These are phyloP conservation scores for Schoenoplectus tabernaemontani DNA, from an alignment of 202 grass and related monocot species.

Conservation along the genomic window DNA sequence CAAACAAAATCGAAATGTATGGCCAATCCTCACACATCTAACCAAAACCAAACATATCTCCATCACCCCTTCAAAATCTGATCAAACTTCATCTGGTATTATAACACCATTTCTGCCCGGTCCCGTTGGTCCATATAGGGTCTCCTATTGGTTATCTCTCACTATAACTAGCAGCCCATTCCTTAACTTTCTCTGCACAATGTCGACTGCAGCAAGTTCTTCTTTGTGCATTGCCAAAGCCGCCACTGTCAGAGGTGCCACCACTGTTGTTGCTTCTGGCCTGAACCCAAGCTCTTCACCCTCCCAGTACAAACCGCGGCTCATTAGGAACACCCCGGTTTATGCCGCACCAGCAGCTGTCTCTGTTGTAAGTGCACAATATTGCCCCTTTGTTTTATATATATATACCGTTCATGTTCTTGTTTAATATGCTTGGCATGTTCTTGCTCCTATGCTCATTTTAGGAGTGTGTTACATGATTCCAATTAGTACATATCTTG, in stretches of 20 bases:
- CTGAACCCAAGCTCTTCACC: conserved; percentile 17
- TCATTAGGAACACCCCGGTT: conserved; percentile 56
- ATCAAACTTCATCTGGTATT: background rate
- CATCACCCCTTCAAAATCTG: background rate
- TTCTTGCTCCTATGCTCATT: background rate
- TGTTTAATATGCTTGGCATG: background rate
- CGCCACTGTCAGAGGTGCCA: conserved; percentile 6
- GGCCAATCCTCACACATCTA: conserved; percentile 7
- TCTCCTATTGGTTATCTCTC: background rate
- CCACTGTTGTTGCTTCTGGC: conserved; percentile 27
- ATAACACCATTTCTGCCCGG: background rate
- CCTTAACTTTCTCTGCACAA: conserved; percentile 11
- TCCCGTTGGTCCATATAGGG: conserved; percentile 26
- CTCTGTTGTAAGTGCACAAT: conserved; percentile 35
- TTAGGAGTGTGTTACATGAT: background rate
- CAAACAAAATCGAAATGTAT: conserved; percentile 16
- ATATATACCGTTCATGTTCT: background rate
- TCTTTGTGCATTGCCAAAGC: conserved; percentile 18
- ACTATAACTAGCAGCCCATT: conserved; percentile 18
- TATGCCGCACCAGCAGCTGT: conserved; percentile 32
- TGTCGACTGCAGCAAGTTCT: conserved; percentile 42
- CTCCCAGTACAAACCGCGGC: conserved; percentile 27
- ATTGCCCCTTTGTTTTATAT: background rate
- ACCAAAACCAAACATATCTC: conserved; percentile 17
- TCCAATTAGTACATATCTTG: background rate